Conservation (phyloP, 2,329 filamentous ascomycete genomes). For the Tolypocladium ophioglossoides region DNA sequence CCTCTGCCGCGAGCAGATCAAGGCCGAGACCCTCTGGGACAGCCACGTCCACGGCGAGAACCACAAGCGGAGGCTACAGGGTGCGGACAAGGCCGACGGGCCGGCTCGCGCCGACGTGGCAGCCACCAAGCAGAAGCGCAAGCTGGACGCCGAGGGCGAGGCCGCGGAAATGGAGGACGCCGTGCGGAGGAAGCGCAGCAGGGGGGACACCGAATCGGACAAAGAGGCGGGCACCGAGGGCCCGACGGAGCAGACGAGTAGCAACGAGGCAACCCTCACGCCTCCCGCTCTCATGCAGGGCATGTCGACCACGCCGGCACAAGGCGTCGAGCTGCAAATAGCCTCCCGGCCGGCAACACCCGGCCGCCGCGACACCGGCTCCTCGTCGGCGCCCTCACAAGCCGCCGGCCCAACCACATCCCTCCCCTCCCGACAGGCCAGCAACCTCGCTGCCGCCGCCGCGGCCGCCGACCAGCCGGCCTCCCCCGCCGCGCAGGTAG, state of each 20-base stretch:
- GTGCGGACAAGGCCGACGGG: slow-evolving; percentile 7
- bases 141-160: slow-evolving; percentile 18
- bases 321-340: slow-evolving; percentile 51
- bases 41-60: slow-evolving; percentile 41
- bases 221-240: not conserved
- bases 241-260: slow-evolving; percentile 6
- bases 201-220: slow-evolving; percentile 19
- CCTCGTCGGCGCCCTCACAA: slow-evolving; percentile 4
- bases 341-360: slow-evolving; percentile 55
- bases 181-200: slow-evolving; percentile 35
- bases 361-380: slow-evolving; percentile 26
- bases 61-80: slow-evolving; percentile 23
- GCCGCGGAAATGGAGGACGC: slow-evolving; percentile 25
- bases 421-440: slow-evolving; percentile 19
- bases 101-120: slow-evolving; percentile 4
- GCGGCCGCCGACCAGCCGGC: slow-evolving; percentile 8
- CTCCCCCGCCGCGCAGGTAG: slow-evolving; percentile 22
- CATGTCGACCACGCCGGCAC: slow-evolving; percentile 39
- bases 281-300: slow-evolving; percentile 34
- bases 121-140: slow-evolving; percentile 19
- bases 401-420: slow-evolving; percentile 10
- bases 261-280: slow-evolving; percentile 15
- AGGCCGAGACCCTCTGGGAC: slow-evolving; percentile 58
- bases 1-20: slow-evolving; percentile 53
- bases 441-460: slow-evolving; percentile 9